Evolutionary conservation across 345 rosid species (phyloP).

Genomic region (Rhizophora mangle): DNA sequence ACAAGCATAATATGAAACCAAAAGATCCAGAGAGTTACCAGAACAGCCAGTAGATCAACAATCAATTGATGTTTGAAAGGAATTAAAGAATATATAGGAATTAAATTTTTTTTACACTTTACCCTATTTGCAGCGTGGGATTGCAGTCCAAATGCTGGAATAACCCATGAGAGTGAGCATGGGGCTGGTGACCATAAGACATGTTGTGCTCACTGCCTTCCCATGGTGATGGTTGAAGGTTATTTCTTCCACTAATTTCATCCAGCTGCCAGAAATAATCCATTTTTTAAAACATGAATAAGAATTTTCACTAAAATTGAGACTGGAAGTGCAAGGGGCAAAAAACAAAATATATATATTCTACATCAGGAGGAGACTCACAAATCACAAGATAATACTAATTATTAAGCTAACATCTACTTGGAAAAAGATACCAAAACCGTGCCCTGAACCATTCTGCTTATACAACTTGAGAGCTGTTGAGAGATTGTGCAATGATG

Average conservation of each 20-base stretch:
- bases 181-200: constrained; percentile 59
- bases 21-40: background rate
- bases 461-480: too few relatives aligned
- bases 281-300: background rate
- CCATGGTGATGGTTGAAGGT: constrained; percentile 63
- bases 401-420: too few relatives aligned
- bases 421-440: too few relatives aligned
- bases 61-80: background rate
- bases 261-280: constrained; percentile 52
- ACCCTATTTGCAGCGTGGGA: constrained; percentile 98
- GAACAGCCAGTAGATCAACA: background rate
- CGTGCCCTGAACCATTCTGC: too few relatives aligned
- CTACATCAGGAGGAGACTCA: too few relatives aligned
- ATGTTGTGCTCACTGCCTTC: constrained; percentile 67
- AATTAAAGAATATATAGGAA: background rate
- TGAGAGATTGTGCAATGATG: too few relatives aligned
- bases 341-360: background rate
- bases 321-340: background rate
- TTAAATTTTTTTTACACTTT: constrained; percentile 1
- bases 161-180: constrained; percentile 64
- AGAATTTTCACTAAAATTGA: background rate
- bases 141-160: constrained; percentile 84
- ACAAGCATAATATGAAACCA: constrained; percentile 15
- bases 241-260: constrained; percentile 56
- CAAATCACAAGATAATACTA: background rate